Evolutionary conservation across 2,329 filamentous ascomycete genomes (phyloP), one percentile per base, ranked within the genome.

Genomic region (Parasarocladium wereldwijsianum): DNA sequence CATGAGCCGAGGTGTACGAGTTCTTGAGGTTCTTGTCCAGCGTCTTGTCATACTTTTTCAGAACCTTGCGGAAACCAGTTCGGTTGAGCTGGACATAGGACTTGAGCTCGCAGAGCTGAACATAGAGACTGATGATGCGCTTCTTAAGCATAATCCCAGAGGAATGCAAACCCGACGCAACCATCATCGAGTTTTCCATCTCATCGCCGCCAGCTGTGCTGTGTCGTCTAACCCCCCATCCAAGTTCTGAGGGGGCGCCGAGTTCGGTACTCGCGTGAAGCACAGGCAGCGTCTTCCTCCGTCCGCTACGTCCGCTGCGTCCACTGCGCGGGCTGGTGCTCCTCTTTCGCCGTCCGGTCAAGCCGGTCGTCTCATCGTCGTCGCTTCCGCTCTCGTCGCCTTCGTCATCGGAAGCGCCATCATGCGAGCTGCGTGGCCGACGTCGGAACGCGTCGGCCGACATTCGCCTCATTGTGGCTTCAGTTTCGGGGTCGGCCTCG

Each of bases 31-130:
- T 76, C 39, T 77, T 76, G 52, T 94, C 79, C 34, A 93, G 58
- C 34, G 81, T 96, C 62, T 98, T 98, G 64, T 98, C 90, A 47
- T 90, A 98, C 54, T 98, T 98, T 58, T 98, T 98, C 41, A 96
- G 59, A 1, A 93, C 86, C 56, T 98, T 98, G 45, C 77, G 73
- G 57, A 98, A 98, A 9, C 90, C 90, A 0, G 90, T 98, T 55
- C 81, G 80, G 64, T 98, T 98, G 38, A 98, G 71, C 57, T 96
- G 87, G 32, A 86, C 76, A 47, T 86, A 98, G 2, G 87, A 96
- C 49, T 93, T 92, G 44, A 98, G 70, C 52, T 94, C 90, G 57
- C 87, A 94, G 12, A 96, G 62, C 40, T 83, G 80, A 26, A 98
- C 90, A 48, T 94, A 98, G 36, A 86, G 63, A 47, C 75, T 75